Percentiles rank a stretch among this genome's conserved stretches.
These are phyloP conservation scores for Fusarium praegraminearum DNA, from an alignment of 2,329 filamentous ascomycete species.

Conservation along the genomic window DNA sequence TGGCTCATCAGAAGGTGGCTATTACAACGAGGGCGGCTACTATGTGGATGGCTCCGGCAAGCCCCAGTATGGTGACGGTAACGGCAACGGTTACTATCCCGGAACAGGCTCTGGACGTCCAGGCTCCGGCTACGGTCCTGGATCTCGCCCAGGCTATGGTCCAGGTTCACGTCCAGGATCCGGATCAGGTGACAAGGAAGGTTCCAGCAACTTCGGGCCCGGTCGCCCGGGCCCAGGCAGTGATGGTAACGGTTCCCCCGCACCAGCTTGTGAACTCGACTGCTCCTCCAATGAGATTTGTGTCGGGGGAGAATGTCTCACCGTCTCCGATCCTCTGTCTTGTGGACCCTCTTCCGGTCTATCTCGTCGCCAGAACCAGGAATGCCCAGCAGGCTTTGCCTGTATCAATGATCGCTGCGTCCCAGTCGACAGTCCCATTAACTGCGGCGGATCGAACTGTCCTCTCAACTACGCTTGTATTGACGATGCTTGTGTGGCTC, in stretches of 20 bases:
- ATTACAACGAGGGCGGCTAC: background rate
- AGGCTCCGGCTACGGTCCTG: background rate
- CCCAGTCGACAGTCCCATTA: background rate
- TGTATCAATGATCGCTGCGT: conserved; percentile 32
- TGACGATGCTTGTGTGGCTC: conserved; percentile 17
- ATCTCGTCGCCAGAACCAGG: conserved; percentile 14
- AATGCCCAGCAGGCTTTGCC: conserved; percentile 17
- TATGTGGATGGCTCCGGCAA: background rate
- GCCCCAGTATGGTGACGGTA: background rate
- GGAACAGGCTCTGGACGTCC: background rate
- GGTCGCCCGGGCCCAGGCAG: background rate
- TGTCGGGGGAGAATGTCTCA: conserved; percentile 11
- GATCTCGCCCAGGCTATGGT: background rate
- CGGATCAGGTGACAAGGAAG: background rate
- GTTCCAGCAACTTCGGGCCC: background rate
- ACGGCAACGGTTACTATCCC: background rate
- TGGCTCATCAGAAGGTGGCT: background rate
- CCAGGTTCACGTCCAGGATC: conserved; percentile 7
- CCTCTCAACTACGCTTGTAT: conserved; percentile 27
- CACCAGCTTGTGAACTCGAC: background rate
- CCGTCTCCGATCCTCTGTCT: conserved; percentile 5
- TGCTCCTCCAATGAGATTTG: conserved; percentile 21
- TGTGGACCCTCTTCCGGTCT: conserved; percentile 12
- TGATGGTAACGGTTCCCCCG: background rate
- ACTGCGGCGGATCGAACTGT: conserved; percentile 20